phyloP scores from a whole-genome alignment of 176 grass and related monocot species.

The Oryza glaberrima region DNA sequence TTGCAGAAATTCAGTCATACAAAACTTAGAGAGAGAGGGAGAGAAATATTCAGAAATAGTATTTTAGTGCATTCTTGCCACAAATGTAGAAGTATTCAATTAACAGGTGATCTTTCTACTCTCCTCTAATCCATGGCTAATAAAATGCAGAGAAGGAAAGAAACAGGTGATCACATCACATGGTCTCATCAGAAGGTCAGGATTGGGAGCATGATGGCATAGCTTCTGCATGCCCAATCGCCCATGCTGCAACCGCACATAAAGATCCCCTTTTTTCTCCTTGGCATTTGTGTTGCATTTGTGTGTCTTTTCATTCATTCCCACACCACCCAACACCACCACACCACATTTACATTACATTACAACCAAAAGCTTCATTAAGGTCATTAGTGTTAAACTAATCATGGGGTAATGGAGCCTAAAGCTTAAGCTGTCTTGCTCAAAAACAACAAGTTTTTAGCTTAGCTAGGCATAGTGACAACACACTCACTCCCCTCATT shows the following conservation, averaged over 20 bases:
- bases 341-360: slow-evolving; percentile 7
- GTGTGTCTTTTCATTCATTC: slow-evolving; percentile 57
- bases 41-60: neutral
- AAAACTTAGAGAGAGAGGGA: neutral
- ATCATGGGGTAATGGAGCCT: slow-evolving; percentile 44
- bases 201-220: slow-evolving; percentile 52
- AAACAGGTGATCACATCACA: slow-evolving; percentile 18
- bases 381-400: slow-evolving; percentile 49
- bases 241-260: slow-evolving; percentile 31
- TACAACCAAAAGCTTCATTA: slow-evolving; percentile 36
- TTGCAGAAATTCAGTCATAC: neutral
- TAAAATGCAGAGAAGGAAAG: neutral
- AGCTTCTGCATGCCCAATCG: slow-evolving; percentile 28
- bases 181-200: slow-evolving; percentile 19
- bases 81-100: neutral
- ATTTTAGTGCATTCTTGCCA: neutral
- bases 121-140: neutral
- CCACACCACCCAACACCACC: slow-evolving; percentile 35
- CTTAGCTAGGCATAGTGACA: neutral
- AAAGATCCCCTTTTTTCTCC: slow-evolving; percentile 28
- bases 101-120: neutral
- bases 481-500: slow-evolving; percentile 14
- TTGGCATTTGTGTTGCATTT: slow-evolving; percentile 45
- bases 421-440: slow-evolving; percentile 27
- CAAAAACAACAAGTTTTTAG: neutral